Conservation (phyloP, 106 monocot species). For the Triglochin maritima region DNA sequence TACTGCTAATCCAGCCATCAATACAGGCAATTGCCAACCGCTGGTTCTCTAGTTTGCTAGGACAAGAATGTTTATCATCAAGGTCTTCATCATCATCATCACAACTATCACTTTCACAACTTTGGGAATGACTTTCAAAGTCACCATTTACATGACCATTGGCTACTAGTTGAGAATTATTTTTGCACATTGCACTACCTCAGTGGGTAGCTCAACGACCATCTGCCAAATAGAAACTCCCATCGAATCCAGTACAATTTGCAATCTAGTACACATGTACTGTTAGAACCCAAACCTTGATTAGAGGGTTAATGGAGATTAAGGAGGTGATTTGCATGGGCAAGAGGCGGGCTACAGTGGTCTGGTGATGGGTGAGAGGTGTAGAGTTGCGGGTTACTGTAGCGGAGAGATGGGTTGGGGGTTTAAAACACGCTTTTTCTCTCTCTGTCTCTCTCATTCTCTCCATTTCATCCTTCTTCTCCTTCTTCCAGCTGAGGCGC, state of each 20-base stretch:
- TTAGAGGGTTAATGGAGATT: too few relatives aligned
- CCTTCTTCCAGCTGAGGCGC: too few relatives aligned
- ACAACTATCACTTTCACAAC: conserved; percentile 22
- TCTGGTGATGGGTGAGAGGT: too few relatives aligned
- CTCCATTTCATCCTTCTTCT: too few relatives aligned
- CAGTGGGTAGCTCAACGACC: conserved; percentile 58
- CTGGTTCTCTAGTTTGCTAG: conserved; percentile 17
- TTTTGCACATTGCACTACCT: conserved; percentile 15
- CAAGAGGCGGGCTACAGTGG: too few relatives aligned
- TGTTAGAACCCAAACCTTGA: too few relatives aligned
- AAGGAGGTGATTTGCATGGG: too few relatives aligned
- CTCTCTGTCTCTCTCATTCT: too few relatives aligned
- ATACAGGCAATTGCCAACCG: conserved; percentile 83
- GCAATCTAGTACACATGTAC: too few relatives aligned
- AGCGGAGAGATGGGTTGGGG: too few relatives aligned
- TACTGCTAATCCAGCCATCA: conserved; percentile 93
- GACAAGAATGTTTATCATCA: conserved; percentile 22
- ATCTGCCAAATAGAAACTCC: conserved; percentile 94
- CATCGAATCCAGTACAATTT: conserved; percentile 66
- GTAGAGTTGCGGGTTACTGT: too few relatives aligned
- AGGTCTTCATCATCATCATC: conserved; percentile 27
- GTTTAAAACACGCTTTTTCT: too few relatives aligned
- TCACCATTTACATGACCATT: conserved; percentile 34
- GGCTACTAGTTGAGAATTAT: neutral
- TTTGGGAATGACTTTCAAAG: conserved; percentile 43